These are phyloP conservation scores for Aspergillus caelatus DNA, from an alignment of 2,329 filamentous ascomycete species.

Conservation along the genomic window DNA sequence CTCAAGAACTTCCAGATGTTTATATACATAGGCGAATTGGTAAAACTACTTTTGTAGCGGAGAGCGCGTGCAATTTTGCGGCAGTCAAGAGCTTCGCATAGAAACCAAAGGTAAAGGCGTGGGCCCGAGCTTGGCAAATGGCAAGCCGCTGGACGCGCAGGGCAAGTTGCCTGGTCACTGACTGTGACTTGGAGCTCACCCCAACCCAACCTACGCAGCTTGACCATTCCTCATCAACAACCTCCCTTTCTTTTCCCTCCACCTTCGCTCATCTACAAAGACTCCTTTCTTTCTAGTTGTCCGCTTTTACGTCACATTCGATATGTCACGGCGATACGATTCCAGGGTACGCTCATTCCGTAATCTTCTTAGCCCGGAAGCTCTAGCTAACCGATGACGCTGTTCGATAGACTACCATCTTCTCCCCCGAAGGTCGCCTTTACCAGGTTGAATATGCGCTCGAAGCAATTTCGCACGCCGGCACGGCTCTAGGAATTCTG, in stretches of 20 bases:
- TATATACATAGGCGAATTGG: not conserved
- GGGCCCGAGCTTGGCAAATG: slow-evolving; percentile 43
- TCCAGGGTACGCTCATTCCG: slow-evolving; percentile 70
- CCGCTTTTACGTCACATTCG: slow-evolving; percentile 33
- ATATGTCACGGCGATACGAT: slow-evolving; percentile 97
- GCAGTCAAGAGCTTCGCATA: slow-evolving; percentile 21
- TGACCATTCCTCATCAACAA: slow-evolving; percentile 19
- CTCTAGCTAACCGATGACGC: slow-evolving; percentile 40
- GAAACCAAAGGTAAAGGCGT: slow-evolving; percentile 21
- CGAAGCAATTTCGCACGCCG: slow-evolving; percentile 97
- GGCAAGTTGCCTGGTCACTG: slow-evolving; percentile 39
- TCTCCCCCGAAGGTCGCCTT: slow-evolving; percentile 96
- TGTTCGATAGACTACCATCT: slow-evolving; percentile 84
- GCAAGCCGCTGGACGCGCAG: slow-evolving; percentile 37
- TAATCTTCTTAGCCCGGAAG: slow-evolving; percentile 27
- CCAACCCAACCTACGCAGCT: slow-evolving; percentile 26
- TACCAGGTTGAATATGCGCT: slow-evolving; percentile 99
- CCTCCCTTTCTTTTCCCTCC: slow-evolving; percentile 5
- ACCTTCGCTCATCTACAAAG: slow-evolving; percentile 2
- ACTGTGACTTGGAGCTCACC: slow-evolving; percentile 34
- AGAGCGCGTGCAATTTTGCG: slow-evolving; percentile 15
- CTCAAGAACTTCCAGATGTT: not conserved
- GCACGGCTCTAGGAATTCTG: slow-evolving; percentile 93
- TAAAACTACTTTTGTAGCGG: not conserved
- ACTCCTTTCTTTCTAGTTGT: slow-evolving; percentile 12